Evolutionary conservation across 805 yeast genomes (phyloP).

Genomic region (Candida alai): DNA sequence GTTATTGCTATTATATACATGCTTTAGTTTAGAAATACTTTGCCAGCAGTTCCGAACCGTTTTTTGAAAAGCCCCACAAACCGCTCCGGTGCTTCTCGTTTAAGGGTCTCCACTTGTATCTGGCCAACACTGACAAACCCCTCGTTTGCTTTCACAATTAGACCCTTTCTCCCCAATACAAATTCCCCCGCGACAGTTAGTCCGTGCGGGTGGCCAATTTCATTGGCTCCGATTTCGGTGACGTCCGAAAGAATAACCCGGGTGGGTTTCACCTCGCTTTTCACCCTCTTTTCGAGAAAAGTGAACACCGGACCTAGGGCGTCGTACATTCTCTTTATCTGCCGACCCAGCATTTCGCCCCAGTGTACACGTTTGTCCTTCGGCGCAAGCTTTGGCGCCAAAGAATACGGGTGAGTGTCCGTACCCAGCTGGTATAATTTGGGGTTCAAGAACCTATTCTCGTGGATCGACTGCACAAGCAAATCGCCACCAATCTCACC

Average conservation of each 20-base stretch:
- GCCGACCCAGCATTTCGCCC: slow-evolving; percentile 31
- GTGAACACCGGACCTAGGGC: slow-evolving; percentile 58
- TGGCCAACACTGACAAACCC: slow-evolving; percentile 34
- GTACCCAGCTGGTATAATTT: slow-evolving; percentile 10
- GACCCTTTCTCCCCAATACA: too few relatives aligned
- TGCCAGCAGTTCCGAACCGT: slow-evolving; percentile 37
- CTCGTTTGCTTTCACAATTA: slow-evolving; percentile 43
- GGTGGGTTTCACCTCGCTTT: slow-evolving; percentile 29
- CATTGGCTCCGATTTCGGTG: slow-evolving; percentile 2
- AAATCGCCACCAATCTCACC: slow-evolving; percentile 62
- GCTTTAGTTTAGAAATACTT: slow-evolving; percentile 4
- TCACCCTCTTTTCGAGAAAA: slow-evolving; percentile 31
- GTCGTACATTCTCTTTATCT: slow-evolving; percentile 40
- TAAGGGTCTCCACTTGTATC: slow-evolving; percentile 55
- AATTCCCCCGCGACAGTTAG: too few relatives aligned
- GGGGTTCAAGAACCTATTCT: slow-evolving; percentile 18
- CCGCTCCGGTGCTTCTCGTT: slow-evolving; percentile 39
- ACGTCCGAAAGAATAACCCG: slow-evolving; percentile 50
- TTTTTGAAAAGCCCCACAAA: slow-evolving; percentile 45
- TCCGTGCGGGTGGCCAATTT: slow-evolving; percentile 1
- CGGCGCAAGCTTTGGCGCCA: slow-evolving; percentile 55
- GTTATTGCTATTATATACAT: background rate
- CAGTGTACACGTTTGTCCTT: slow-evolving; percentile 46
- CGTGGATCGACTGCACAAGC: slow-evolving; percentile 42
- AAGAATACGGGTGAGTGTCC: slow-evolving; percentile 33